Percentiles rank a stretch among this genome's conserved stretches.
Evolutionary conservation across 306 rosid genomes (phyloP).

Genomic region (cucumber (Cucumis sativus)): Cucumber_9930_V3 NC_026656.2:20472501-20473000

Average conservation of each 20-base stretch:
- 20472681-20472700: conserved; percentile 78
- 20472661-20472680: conserved; percentile 54
- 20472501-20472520: conserved; percentile 26
- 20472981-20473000: conserved; percentile 22
- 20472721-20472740: conserved; percentile 82
- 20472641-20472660: conserved; percentile 55
- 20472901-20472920: conserved; percentile 19
- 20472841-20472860: conserved; percentile 19
- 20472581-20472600: conserved; percentile 78
- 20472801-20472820: conserved; percentile 15
- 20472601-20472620: conserved; percentile 85
- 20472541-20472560: conserved; percentile 25
- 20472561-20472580: conserved; percentile 61
- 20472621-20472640: conserved; percentile 76
- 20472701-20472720: conserved; percentile 56
- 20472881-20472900: conserved; percentile 20
- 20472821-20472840: conserved; percentile 24
- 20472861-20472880: conserved; percentile 12
- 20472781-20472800: conserved; percentile 18
- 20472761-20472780: conserved; percentile 60
- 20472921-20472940: conserved; percentile 29
- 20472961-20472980: conserved; percentile 26
- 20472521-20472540: conserved; percentile 26
- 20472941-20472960: conserved; percentile 18
- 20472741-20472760: conserved; percentile 43